A percentile compares a stretch with the other conserved stretches of the same genome.
These are phyloP conservation scores for Helminthosporium solani DNA, from an alignment of 2,329 filamentous ascomycete species.

Conservation along the genomic window DNA sequence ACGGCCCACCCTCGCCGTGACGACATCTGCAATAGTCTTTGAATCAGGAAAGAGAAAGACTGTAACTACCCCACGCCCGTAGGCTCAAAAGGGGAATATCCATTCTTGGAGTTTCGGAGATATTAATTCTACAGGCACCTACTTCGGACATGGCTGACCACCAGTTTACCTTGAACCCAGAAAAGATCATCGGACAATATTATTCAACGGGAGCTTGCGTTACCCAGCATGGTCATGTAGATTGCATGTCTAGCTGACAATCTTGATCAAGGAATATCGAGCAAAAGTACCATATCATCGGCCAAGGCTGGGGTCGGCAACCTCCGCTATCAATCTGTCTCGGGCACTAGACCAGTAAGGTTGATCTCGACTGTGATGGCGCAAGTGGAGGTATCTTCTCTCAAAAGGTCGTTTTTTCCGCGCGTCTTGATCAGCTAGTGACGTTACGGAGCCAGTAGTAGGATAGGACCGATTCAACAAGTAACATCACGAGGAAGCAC, in stretches of 20 bases:
- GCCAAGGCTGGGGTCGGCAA: slow-evolving; percentile 3
- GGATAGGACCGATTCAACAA: neutral
- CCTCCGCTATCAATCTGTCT: slow-evolving; percentile 9
- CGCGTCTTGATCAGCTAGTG: slow-evolving; percentile 1
- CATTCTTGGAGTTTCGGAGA: slow-evolving; percentile 1
- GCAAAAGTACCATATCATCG: slow-evolving; percentile 1
- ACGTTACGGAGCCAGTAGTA: slow-evolving; percentile 7
- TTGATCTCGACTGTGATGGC: neutral
- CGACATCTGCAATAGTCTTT: slow-evolving; percentile 20
- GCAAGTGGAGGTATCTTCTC: slow-evolving; percentile 6
- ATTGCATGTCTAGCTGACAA: slow-evolving; percentile 8
- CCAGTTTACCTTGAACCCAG: slow-evolving; percentile 1
- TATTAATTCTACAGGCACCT: neutral
- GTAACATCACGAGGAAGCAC: neutral
- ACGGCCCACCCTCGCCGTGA: slow-evolving; percentile 16
- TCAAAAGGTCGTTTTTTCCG: slow-evolving; percentile 8
- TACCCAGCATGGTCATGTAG: slow-evolving; percentile 8
- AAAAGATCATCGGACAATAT: slow-evolving; percentile 6
- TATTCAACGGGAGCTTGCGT: slow-evolving; percentile 7
- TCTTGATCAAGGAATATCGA: slow-evolving; percentile 2
- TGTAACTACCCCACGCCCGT: slow-evolving; percentile 9
- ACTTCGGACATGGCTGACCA: slow-evolving; percentile 6
- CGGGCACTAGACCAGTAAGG: slow-evolving; percentile 4
- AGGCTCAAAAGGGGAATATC: slow-evolving; percentile 6
- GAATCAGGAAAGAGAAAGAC: slow-evolving; percentile 18